Conservation (phyloP, 2,329 filamentous ascomycete species). For the Paecilomyces sp. region DNA sequence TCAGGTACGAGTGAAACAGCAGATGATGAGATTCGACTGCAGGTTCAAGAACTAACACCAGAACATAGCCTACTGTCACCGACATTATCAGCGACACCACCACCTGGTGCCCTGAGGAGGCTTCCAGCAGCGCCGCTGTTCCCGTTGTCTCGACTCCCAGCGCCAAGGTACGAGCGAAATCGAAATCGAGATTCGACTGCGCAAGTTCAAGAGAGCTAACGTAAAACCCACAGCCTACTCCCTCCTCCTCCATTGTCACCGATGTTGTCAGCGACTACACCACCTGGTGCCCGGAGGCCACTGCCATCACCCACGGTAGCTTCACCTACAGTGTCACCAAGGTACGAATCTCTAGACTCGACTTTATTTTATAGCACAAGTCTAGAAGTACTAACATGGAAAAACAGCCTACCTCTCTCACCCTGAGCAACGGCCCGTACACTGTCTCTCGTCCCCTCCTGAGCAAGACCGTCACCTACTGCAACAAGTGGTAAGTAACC, state of each 20-base stretch:
- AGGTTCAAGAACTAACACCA: conserved; percentile 26
- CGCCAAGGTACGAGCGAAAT: too few relatives aligned
- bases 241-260: conserved; percentile 44
- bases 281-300: conserved; percentile 66
- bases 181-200: too few relatives aligned
- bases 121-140: conserved; percentile 33
- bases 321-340: conserved; percentile 64
- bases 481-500: conserved; percentile 32
- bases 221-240: too few relatives aligned
- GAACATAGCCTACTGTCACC: conserved; percentile 15
- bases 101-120: conserved; percentile 16
- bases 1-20: conserved; percentile 4
- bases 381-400: neutral
- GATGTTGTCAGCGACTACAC: conserved; percentile 59
- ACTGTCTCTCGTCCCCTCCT: conserved; percentile 49
- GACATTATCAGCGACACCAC: neutral
- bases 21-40: conserved; percentile 2
- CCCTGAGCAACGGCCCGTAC: conserved; percentile 67
- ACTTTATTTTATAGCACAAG: too few relatives aligned
- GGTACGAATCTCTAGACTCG: conserved; percentile 31
- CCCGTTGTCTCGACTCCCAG: too few relatives aligned
- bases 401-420: conserved; percentile 56
- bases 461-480: conserved; percentile 47
- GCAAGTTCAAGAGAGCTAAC: too few relatives aligned
- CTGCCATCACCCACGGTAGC: conserved; percentile 55